These are phyloP conservation scores for Metschnikowia sp. DNA, from an alignment of 805 yeast genomes.

Conservation along the genomic window DNA sequence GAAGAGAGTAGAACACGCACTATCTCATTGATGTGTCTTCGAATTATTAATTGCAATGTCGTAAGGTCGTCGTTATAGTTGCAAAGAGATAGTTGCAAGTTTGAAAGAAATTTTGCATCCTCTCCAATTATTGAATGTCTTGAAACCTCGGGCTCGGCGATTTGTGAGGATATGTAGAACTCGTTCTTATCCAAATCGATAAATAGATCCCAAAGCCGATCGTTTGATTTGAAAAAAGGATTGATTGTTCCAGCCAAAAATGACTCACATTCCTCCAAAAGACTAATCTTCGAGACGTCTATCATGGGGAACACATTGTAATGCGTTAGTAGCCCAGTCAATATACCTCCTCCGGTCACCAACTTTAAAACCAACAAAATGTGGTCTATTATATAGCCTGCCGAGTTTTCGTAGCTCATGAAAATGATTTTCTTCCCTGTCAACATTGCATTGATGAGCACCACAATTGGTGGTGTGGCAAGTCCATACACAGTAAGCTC, in stretches of 20 bases:
- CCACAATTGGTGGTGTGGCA: conserved; percentile 46
- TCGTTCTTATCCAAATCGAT: conserved; percentile 56
- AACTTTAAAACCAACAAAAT: conserved; percentile 39
- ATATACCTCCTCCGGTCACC: conserved; percentile 41
- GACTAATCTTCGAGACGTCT: conserved; percentile 57
- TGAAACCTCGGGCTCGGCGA: conserved; percentile 19
- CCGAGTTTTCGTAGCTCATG: conserved; percentile 37
- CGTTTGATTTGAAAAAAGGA: conserved; percentile 55
- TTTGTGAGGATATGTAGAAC: conserved; percentile 28
- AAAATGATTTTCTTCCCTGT: conserved; percentile 40
- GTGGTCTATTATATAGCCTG: conserved; percentile 42
- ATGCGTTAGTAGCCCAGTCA: conserved; percentile 37
- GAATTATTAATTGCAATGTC: conserved; percentile 40
- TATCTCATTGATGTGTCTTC: conserved; percentile 45
- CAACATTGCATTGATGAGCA: conserved; percentile 35
- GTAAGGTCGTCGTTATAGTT: conserved; percentile 46
- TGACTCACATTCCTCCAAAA: conserved; percentile 38
- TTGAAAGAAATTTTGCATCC: conserved; percentile 44
- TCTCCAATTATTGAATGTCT: conserved; percentile 40
- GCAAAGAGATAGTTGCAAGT: conserved; percentile 39
- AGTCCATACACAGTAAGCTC: conserved; percentile 53
- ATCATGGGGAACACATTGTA: conserved; percentile 53
- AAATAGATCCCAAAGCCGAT: conserved; percentile 56
- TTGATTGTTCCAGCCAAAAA: conserved; percentile 68
- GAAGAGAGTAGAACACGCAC: conserved; percentile 36